Base-by-base conservation (phyloP, 2,329 filamentous ascomycete genomes). In the Exophiala aquamarina region DNA sequence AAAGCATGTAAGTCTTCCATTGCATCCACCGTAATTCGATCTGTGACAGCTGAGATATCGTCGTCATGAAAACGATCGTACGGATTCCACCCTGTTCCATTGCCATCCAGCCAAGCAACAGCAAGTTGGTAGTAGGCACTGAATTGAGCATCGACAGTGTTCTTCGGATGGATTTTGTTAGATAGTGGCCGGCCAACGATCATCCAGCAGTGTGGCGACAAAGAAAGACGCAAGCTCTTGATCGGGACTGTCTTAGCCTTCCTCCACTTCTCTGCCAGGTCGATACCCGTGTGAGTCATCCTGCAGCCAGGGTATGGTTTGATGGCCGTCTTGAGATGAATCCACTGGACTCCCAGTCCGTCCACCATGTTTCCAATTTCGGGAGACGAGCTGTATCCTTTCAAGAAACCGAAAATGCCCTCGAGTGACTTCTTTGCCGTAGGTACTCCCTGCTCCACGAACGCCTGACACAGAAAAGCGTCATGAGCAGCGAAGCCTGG, bases 401-500 rank as follows among this genome's bases (percentile, higher is more conserved):
- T 35, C 11, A 54, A 26, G 6, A 52, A 19, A 7, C 52, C 49
- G 11, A 41, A 37, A 13, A 42, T 43, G 18, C 52, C 52, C 32
- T 54, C 52, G 15, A 54, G 41, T 19, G 45, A 38, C 21, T 34
- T 41, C 5, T 26, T 31, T 13, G 52, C 52, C 11, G 44, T 44
- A 19, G 49, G 36, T 1, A 66, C 62, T 4, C 63, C 65, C 8
- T 59, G 56, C 46, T 66, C 61, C 2, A 62, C 65, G 13, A 67
- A 50, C 11, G 41, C 45, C 9, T 65, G 59, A 41, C 61, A 66
- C 39, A 66, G 44, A 40, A 65, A 63, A 4, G 64, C 65, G 51
- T 68, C 64, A 35, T 66, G 63, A 10, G 61, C 64, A 1, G 65
- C 64, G 50, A 68, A 67, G 0, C 65, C 65, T 7, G 65, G 63